Evolutionary conservation across 2,329 filamentous ascomycete species (phyloP).

Genomic region (Polychaeton citri): DNA sequence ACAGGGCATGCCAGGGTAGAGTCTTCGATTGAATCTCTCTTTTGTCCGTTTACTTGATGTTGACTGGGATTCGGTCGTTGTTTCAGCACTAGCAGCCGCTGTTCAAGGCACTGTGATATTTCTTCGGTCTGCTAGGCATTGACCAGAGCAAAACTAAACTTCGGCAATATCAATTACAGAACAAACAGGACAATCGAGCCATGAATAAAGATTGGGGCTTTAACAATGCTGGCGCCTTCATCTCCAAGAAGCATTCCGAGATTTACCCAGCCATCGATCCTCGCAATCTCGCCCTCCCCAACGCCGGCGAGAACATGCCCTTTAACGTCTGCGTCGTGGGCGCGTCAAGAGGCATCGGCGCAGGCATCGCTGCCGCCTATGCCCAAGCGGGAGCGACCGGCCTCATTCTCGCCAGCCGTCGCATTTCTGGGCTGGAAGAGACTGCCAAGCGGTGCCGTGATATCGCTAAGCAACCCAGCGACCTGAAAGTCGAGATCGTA

Average conservation of each 20-base stretch:
- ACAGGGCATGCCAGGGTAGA: too few relatives aligned
- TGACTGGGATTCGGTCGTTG: too few relatives aligned
- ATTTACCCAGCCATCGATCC: slow-evolving; percentile 4
- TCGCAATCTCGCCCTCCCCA: slow-evolving; percentile 10
- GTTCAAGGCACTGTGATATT: too few relatives aligned
- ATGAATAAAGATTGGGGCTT: not conserved
- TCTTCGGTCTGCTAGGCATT: too few relatives aligned
- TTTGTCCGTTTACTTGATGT: too few relatives aligned
- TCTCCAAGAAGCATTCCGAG: slow-evolving; percentile 1
- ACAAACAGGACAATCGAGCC: not conserved
- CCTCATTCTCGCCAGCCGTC: slow-evolving; percentile 22
- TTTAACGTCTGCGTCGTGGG: slow-evolving; percentile 25
- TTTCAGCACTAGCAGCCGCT: too few relatives aligned
- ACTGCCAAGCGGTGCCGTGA: slow-evolving; percentile 14
- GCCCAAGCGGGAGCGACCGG: slow-evolving; percentile 20
- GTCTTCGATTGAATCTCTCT: too few relatives aligned
- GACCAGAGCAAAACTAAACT: too few relatives aligned
- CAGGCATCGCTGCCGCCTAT: slow-evolving; percentile 21
- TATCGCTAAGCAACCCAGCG: slow-evolving; percentile 8
- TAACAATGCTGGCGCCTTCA: not conserved
- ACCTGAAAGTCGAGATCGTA: slow-evolving; percentile 15
- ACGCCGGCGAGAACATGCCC: slow-evolving; percentile 1
- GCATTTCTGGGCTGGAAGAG: slow-evolving; percentile 16
- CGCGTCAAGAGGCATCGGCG: slow-evolving; percentile 23
- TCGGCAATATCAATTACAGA: too few relatives aligned